Evolutionary conservation across 2,329 filamentous ascomycete species (phyloP).

Genomic region (Xylaria arbuscula): DNA sequence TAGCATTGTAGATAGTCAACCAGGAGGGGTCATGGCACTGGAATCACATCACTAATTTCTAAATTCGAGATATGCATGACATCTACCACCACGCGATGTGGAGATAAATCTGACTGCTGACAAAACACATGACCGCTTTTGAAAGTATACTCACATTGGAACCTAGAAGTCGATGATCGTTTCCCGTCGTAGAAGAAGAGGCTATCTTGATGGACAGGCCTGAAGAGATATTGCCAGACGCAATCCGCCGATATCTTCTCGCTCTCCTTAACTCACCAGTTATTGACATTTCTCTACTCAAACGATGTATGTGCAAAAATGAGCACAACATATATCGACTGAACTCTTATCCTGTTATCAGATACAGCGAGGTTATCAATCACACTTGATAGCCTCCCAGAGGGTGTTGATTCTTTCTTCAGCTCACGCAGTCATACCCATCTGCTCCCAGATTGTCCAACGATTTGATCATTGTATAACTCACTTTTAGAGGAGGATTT

Average conservation of each 20-base stretch:
- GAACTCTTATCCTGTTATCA: background rate
- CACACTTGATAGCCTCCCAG: background rate
- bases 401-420: background rate
- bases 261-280: background rate
- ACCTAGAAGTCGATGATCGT: background rate
- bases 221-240: background rate
- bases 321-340: background rate
- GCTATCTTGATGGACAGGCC: background rate
- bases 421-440: background rate
- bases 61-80: slow-evolving; percentile 1
- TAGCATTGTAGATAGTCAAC: slow-evolving; percentile 76
- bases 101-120: background rate
- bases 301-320: background rate
- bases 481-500: too few species aligned
- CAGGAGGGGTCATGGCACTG: slow-evolving; percentile 42
- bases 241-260: background rate
- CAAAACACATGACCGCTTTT: background rate
- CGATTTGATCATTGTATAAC: too few species aligned
- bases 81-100: background rate
- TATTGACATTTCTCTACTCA: background rate
- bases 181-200: too few species aligned
- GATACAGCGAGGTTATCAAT: background rate
- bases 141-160: background rate
- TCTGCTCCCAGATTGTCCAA: too few species aligned
- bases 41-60: slow-evolving; percentile 42